Conservation (phyloP, 192 early-diverging fungal genomes). For the Coemansia biformis region DNA sequence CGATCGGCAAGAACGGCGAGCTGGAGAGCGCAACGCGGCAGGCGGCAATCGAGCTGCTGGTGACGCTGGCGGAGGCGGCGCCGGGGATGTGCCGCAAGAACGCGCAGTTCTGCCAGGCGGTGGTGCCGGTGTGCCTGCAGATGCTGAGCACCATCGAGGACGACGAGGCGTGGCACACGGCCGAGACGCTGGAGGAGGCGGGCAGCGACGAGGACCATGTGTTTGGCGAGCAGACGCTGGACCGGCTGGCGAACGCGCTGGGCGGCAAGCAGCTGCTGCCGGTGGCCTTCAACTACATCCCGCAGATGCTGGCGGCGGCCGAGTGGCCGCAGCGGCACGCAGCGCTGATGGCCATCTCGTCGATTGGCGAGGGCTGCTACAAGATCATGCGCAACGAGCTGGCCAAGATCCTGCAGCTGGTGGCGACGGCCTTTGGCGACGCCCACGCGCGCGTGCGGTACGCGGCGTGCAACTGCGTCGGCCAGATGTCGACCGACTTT, state of each 20-base stretch:
- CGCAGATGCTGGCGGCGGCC: conserved; percentile 73
- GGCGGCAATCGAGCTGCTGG: conserved; percentile 83
- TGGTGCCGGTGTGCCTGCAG: conserved; percentile 85
- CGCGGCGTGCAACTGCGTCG: conserved; percentile 92
- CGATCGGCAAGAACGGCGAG: conserved; percentile 72
- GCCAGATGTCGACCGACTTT: conserved; percentile 98
- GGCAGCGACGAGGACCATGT: conserved; percentile 86
- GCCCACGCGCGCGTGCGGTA: conserved; percentile 92
- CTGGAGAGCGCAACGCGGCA: conserved; percentile 82
- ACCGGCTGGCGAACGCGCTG: conserved; percentile 80
- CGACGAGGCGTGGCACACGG: conserved; percentile 86
- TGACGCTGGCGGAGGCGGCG: conserved; percentile 84
- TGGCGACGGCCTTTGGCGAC: conserved; percentile 78
- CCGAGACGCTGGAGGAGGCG: conserved; percentile 81
- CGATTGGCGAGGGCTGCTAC: conserved; percentile 95
- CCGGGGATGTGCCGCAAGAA: conserved; percentile 90
- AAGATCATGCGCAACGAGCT: conserved; percentile 92
- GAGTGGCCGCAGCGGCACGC: conserved; percentile 92
- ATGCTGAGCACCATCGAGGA: conserved; percentile 93
- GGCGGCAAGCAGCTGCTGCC: conserved; percentile 88
- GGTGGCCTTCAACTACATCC: conserved; percentile 81
- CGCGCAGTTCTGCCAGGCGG: conserved; percentile 64
- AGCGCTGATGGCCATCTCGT: conserved; percentile 88
- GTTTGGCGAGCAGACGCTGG: conserved; percentile 93
- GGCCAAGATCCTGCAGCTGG: conserved; percentile 72